Evolutionary conservation across 208 protist species (phyloP).

Genomic region (Endotrypanum monterogeii): DNA sequence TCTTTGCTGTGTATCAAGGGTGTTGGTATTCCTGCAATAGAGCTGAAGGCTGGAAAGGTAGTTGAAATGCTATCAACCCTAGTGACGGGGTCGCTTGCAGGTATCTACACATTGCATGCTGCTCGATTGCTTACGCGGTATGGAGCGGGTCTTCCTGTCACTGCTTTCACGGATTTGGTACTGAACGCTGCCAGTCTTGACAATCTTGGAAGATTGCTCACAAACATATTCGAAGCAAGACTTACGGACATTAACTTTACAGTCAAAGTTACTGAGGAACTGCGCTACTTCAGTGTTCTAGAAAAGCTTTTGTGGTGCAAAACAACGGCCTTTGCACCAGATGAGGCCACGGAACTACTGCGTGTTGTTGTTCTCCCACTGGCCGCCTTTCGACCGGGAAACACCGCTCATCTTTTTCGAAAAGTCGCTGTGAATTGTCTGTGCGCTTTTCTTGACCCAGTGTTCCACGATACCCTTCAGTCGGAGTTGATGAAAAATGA

Average conservation of each 20-base stretch:
- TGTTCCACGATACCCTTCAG: conserved; percentile 31
- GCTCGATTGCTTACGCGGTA: conserved; percentile 62
- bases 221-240: conserved; percentile 63
- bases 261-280: conserved; percentile 71
- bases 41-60: conserved; percentile 27
- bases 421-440: conserved; percentile 86
- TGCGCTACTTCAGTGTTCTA: conserved; percentile 75
- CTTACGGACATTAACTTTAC: conserved; percentile 74
- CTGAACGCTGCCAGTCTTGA: conserved; percentile 34
- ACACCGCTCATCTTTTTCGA: conserved; percentile 77
- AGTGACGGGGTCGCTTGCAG: conserved; percentile 55
- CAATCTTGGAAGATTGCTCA: conserved; percentile 41
- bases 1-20: conserved; percentile 63
- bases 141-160: conserved; percentile 63
- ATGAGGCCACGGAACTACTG: conserved; percentile 63
- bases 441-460: conserved; percentile 50
- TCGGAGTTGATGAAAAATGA: conserved; percentile 34
- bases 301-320: conserved; percentile 68
- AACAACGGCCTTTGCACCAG: conserved; percentile 30
- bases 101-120: conserved; percentile 75
- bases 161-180: conserved; percentile 74
- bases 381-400: conserved; percentile 62
- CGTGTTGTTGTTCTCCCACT: conserved; percentile 68
- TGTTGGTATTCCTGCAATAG: conserved; percentile 47
- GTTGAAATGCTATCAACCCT: conserved; percentile 53